Percentiles rank a stretch among this genome's conserved stretches.
phyloP scores from a whole-genome alignment of 148 eudicot genomes.

The Dianthus caryophyllus region DNA sequence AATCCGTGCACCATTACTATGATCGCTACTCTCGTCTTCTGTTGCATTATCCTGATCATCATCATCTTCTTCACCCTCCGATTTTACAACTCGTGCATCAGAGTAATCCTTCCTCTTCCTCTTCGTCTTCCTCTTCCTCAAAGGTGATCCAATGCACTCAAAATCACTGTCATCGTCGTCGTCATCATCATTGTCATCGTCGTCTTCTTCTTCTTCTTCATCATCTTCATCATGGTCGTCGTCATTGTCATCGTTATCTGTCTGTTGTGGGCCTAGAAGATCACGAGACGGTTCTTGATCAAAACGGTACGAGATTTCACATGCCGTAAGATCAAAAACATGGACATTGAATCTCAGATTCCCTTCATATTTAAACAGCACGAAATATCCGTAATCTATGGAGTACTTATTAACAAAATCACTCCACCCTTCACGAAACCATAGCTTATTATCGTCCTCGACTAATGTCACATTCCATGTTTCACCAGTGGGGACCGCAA shows the following conservation, averaged over 20 bases:
- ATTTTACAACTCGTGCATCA: constrained; percentile 6
- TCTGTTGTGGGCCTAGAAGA: background rate
- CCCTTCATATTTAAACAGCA: constrained; percentile 42
- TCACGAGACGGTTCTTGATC: background rate
- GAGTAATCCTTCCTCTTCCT: background rate
- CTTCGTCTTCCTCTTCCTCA: background rate
- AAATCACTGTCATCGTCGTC: constrained; percentile 1
- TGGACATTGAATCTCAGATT: constrained; percentile 34
- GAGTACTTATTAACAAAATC: constrained; percentile 36
- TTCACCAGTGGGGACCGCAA: constrained; percentile 38
- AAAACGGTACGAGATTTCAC: constrained; percentile 39
- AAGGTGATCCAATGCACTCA: background rate
- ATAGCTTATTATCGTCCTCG: constrained; percentile 27
- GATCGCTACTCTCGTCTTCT: background rate
- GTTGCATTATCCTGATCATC: background rate
- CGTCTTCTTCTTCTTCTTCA: background rate
- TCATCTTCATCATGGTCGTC: constrained; percentile 7
- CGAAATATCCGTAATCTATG: constrained; percentile 30
- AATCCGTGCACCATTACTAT: background rate
- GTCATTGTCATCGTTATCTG: constrained; percentile 6
- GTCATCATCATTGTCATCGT: background rate
- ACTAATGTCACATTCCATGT: constrained; percentile 29
- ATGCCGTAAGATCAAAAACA: constrained; percentile 31
- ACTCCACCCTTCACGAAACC: constrained; percentile 42
- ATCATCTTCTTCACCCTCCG: background rate